These are phyloP conservation scores for Fusarium palustre DNA, from an alignment of 2,329 filamentous ascomycete genomes.

Conservation along the genomic window DNA sequence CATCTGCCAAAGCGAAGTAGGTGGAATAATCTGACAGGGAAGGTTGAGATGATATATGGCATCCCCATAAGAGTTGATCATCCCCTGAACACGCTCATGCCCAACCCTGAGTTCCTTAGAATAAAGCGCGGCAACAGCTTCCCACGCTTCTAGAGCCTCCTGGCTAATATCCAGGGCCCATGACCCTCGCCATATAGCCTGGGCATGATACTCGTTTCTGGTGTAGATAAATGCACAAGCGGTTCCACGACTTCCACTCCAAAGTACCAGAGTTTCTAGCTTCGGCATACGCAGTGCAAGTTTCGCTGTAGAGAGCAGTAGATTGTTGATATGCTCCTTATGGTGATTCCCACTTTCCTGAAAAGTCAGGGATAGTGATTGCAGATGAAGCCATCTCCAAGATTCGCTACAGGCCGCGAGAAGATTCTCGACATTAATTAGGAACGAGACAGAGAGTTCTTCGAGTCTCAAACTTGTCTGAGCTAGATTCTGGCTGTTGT, in stretches of 20 bases:
- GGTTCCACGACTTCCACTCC: neutral
- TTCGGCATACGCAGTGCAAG: neutral
- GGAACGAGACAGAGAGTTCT: constrained; percentile 4
- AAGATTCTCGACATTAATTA: neutral
- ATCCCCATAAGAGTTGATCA: constrained; percentile 4
- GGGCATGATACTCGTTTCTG: neutral
- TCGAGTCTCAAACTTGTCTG: neutral
- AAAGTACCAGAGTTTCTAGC: constrained; percentile 6
- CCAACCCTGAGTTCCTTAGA: neutral
- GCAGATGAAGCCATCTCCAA: neutral
- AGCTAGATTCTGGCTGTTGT: neutral
- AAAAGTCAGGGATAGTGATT: constrained; percentile 2
- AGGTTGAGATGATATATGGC: constrained; percentile 11
- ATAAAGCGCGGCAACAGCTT: neutral
- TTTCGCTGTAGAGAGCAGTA: neutral
- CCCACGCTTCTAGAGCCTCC: neutral
- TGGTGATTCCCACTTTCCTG: neutral
- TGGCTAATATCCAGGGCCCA: constrained; percentile 1
- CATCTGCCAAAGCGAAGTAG: constrained; percentile 16
- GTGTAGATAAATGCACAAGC: constrained; percentile 8
- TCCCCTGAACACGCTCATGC: neutral
- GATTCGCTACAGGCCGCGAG: neutral
- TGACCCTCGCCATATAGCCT: constrained; percentile 10
- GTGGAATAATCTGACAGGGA: constrained; percentile 11
- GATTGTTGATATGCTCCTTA: accelerated